Evolutionary conservation across 371 early-diverging fungal species (phyloP), one percentile per base, ranked within the genome.

Genomic region (Mortierella sp.): DNA sequence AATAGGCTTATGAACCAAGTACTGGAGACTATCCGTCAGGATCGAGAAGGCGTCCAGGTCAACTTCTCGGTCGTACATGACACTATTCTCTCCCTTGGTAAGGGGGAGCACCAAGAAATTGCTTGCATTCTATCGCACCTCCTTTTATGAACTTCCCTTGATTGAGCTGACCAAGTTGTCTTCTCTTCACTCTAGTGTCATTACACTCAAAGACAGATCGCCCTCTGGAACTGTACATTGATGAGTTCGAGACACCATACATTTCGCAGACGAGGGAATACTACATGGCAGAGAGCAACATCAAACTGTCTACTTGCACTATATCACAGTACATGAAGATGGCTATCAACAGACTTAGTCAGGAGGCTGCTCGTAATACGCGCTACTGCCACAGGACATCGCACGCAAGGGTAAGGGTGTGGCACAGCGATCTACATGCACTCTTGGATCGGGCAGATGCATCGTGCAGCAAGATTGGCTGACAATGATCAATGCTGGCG

Each of bases 221-320:
- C 44, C 91, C 89, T 13, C 69, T 92, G 17, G 85, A 86, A 40
- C 74, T 93, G 4, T 95, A 95, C 63, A 83, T 90, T 16, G 91
- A 93, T 48, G 90, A 91, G 64, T 94, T 93, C 77, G 96, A 95
- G 72, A 76, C 81, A 41, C 88, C 89, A 12, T 93, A 90, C 57
- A 69, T 95, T 43, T 83, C 83, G 0, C 83, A 86, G 45, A 92
- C 93, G 0, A 83, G 83, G 45, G 68, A 78, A 17, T 95, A 94
- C 71, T 94, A 94, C 80, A 84, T 81, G 43, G 72, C 81, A 6
- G 96, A 94, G 60, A 89, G 94, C 8, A 88, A 82, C 17, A 63
- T 80, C 16, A 81, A 85, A 39, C 83, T 93, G 19, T 80, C 91
- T 0, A 71, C 76, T 17, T 76, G 84, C 17, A 69, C 82, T 14